Evolutionary conservation across 495 filamentous ascomycete species (phyloP).

Genomic region (Penicillium goetzii): DNA sequence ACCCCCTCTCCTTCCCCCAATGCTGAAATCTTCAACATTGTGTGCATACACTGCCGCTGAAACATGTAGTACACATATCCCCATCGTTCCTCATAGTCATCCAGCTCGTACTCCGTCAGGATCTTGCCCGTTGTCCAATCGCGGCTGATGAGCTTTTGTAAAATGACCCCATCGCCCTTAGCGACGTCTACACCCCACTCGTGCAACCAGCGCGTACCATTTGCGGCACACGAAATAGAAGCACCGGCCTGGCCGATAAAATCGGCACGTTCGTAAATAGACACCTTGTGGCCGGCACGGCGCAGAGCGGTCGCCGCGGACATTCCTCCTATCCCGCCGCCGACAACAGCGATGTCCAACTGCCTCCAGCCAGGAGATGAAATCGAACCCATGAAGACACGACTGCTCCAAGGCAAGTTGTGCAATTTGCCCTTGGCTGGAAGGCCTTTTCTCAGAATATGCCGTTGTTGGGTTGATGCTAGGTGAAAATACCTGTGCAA

Average conservation of each 20-base stretch:
- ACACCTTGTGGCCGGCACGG: conserved; percentile 64
- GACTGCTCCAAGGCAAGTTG: not conserved
- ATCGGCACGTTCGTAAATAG: conserved; percentile 47
- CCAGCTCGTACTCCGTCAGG: conserved; percentile 47
- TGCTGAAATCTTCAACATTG: conserved; percentile 54
- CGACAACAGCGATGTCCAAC: conserved; percentile 59
- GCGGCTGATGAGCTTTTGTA: conserved; percentile 51
- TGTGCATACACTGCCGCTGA: conserved; percentile 58
- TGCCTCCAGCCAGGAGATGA: conserved; percentile 31
- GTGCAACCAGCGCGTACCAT: conserved; percentile 49
- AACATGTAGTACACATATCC: conserved; percentile 58
- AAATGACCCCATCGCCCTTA: conserved; percentile 50
- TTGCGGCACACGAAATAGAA: conserved; percentile 49
- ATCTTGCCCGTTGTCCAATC: conserved; percentile 53
- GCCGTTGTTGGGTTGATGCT: not conserved
- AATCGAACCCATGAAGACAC: not conserved
- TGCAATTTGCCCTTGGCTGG: not conserved
- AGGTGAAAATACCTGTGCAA: not conserved
- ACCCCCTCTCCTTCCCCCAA: conserved; percentile 44
- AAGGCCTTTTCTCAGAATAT: not conserved
- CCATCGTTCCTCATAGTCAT: conserved; percentile 48
- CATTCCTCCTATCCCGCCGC: conserved; percentile 70
- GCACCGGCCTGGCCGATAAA: conserved; percentile 47
- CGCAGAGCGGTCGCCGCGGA: conserved; percentile 63
- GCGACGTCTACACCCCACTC: conserved; percentile 48